These are phyloP conservation scores for Dothideomycetes sp. DNA, from an alignment of 2,329 filamentous ascomycete genomes.

Conservation along the genomic window DNA sequence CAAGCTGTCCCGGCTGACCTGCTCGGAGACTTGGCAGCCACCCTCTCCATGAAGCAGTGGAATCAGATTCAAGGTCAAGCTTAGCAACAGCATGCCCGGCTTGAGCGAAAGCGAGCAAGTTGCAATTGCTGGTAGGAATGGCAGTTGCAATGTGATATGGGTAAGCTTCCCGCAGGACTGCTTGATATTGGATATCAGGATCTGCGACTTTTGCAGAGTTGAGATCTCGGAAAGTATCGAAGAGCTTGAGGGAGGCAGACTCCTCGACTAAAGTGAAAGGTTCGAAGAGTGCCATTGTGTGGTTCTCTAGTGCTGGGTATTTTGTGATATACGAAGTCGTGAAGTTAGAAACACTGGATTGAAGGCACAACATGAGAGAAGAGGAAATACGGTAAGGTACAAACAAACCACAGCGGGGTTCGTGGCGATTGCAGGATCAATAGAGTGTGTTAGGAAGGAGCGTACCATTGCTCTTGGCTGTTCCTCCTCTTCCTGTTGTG, in stretches of 20 bases:
- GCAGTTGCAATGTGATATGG: slow-evolving; percentile 27
- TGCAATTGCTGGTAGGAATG: slow-evolving; percentile 18
- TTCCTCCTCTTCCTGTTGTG: too few species aligned
- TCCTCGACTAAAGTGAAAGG: slow-evolving; percentile 22
- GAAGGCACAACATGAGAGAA: too few species aligned
- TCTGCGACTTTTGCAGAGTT: slow-evolving; percentile 26
- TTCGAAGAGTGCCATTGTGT: not conserved
- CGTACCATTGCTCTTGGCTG: too few species aligned
- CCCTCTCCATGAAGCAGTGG: slow-evolving; percentile 26
- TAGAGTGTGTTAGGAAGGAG: too few species aligned
- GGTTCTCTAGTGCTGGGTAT: too few species aligned
- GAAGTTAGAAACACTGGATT: too few species aligned
- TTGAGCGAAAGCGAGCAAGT: slow-evolving; percentile 26
- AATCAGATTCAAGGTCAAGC: slow-evolving; percentile 26
- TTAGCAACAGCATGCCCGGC: slow-evolving; percentile 29
- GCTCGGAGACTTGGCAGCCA: slow-evolving; percentile 22
- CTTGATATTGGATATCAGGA: slow-evolving; percentile 28
- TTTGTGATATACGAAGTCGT: too few species aligned
- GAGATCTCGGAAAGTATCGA: slow-evolving; percentile 23
- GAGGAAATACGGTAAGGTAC: too few species aligned
- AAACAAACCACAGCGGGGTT: too few species aligned
- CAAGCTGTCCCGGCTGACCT: slow-evolving; percentile 20
- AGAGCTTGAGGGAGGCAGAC: slow-evolving; percentile 19
- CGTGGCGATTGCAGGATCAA: too few species aligned
- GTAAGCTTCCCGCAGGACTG: slow-evolving; percentile 23